These are phyloP conservation scores for Meripilus lineatus DNA, from an alignment of 1,284 basidiomycete species.

Conservation along the genomic window DNA sequence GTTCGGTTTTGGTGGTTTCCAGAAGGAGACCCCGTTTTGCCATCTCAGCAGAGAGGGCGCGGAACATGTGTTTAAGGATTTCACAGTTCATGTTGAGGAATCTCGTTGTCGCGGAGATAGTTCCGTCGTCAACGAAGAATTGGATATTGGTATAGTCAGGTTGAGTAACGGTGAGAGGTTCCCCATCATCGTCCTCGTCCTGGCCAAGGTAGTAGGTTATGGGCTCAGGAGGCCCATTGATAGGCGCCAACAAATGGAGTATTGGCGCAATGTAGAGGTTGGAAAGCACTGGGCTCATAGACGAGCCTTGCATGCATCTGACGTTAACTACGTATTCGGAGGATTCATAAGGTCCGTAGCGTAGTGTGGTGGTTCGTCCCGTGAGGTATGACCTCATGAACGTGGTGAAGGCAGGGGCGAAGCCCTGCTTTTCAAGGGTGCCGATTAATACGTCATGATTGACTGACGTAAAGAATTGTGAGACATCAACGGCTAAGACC, in stretches of 20 bases:
- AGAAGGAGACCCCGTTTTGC: conserved; percentile 2
- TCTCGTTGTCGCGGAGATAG: not conserved
- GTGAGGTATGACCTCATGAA: conserved; percentile 10
- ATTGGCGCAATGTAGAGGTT: conserved; percentile 6
- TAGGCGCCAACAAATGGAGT: not conserved
- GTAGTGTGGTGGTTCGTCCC: conserved; percentile 9
- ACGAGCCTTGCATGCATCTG: conserved; percentile 6
- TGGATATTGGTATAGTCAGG: not conserved
- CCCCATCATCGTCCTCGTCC: not conserved
- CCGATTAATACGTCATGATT: conserved; percentile 5
- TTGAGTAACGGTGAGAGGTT: no score
- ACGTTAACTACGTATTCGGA: conserved; percentile 1
- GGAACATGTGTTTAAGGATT: not conserved
- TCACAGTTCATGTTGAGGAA: conserved; percentile 4
- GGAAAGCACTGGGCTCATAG: conserved; percentile 7
- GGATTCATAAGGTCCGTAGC: conserved; percentile 9
- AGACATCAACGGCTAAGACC: conserved; percentile 9
- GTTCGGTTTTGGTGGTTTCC: not conserved
- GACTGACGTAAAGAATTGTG: conserved; percentile 12
- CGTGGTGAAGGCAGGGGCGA: not conserved
- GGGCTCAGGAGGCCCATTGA: not conserved
- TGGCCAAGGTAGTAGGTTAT: not conserved
- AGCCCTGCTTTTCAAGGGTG: conserved; percentile 9
- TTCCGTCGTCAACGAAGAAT: conserved; percentile 10
- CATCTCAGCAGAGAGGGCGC: conserved; percentile 1